phyloP scores from a whole-genome alignment of 495 filamentous ascomycete species.

The Arthonia radiata region DNA sequence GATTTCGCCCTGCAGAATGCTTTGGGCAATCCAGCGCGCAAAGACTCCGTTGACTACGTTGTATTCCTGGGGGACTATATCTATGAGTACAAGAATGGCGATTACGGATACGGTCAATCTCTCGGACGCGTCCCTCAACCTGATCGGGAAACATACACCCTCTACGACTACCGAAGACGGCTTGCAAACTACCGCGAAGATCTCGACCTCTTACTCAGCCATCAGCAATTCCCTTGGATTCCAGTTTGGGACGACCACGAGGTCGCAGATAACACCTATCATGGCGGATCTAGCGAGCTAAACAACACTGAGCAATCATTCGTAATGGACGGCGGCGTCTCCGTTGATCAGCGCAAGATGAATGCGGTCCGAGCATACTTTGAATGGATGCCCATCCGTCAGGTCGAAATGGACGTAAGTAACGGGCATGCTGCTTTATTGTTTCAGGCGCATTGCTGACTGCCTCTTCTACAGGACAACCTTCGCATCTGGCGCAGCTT shows the following conservation, averaged over 20 bases:
- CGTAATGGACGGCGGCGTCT: slow-evolving; percentile 29
- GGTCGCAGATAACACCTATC: slow-evolving; percentile 38
- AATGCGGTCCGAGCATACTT: slow-evolving; percentile 48
- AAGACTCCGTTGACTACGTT: slow-evolving; percentile 42
- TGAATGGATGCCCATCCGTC: slow-evolving; percentile 34
- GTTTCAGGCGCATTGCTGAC: too few relatives aligned
- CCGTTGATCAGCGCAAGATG: slow-evolving; percentile 40
- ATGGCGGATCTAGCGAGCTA: slow-evolving; percentile 24
- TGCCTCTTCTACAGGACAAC: too few relatives aligned
- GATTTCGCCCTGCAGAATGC: slow-evolving; percentile 37
- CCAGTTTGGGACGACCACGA: slow-evolving; percentile 50
- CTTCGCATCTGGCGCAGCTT: slow-evolving; percentile 44
- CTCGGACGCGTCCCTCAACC: slow-evolving; percentile 29
- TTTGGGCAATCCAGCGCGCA: slow-evolving; percentile 37
- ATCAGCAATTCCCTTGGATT: slow-evolving; percentile 40
- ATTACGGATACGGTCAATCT: slow-evolving; percentile 28
- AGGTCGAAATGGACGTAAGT: slow-evolving; percentile 44
- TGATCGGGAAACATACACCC: slow-evolving; percentile 16
- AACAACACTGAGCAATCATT: slow-evolving; percentile 38
- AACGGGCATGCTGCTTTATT: too few relatives aligned
- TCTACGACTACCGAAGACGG: slow-evolving; percentile 37
- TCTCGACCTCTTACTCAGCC: slow-evolving; percentile 28
- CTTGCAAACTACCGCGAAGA: slow-evolving; percentile 37
- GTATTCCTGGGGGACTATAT: slow-evolving; percentile 44
- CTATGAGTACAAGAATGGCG: slow-evolving; percentile 34